Conservation (phyloP, 2,329 filamentous ascomycete genomes). For the Cercospora zeae-maydis region DNA sequence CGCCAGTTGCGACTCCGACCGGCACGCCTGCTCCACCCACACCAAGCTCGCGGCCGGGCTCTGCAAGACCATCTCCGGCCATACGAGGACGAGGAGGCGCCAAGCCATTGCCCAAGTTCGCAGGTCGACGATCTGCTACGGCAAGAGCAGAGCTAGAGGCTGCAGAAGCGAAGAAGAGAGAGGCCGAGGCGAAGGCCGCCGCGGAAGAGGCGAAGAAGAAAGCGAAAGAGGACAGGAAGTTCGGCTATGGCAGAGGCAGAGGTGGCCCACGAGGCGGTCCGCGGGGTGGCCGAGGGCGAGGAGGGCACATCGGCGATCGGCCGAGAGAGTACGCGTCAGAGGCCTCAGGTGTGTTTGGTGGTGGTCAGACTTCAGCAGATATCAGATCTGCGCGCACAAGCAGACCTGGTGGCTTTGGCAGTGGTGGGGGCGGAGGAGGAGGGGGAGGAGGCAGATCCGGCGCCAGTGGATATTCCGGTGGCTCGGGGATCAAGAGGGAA, state of each 20-base stretch:
- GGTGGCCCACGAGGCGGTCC: constrained; percentile 20
- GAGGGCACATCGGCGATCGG: constrained; percentile 43
- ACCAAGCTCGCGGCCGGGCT: constrained; percentile 7
- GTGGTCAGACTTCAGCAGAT: constrained; percentile 29
- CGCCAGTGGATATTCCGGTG: constrained; percentile 24
- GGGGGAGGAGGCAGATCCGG: constrained; percentile 19
- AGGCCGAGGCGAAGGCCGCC: constrained; percentile 37
- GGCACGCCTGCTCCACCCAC: constrained; percentile 16
- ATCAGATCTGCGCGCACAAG: constrained; percentile 16
- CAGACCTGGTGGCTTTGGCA: constrained; percentile 13
- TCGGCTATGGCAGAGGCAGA: constrained; percentile 32
- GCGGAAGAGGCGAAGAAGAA: constrained; percentile 30
- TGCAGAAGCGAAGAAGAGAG: constrained; percentile 39
- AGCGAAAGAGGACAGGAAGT: constrained; percentile 28
- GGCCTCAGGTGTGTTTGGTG: constrained; percentile 44
- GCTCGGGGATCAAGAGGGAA: constrained; percentile 38
- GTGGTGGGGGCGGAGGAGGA: constrained; percentile 17
- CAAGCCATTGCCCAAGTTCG: constrained; percentile 41
- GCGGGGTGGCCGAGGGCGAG: constrained; percentile 36
- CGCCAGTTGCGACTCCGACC: constrained; percentile 10
- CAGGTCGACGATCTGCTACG: constrained; percentile 44
- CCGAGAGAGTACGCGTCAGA: constrained; percentile 26
- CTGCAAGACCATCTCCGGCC: constrained; percentile 19
- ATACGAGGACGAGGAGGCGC: constrained; percentile 19
- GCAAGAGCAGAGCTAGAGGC: constrained; percentile 44